These are phyloP conservation scores for Suillus fuscotomentosus DNA, from an alignment of 768 basidiomycete species.

Conservation along the genomic window DNA sequence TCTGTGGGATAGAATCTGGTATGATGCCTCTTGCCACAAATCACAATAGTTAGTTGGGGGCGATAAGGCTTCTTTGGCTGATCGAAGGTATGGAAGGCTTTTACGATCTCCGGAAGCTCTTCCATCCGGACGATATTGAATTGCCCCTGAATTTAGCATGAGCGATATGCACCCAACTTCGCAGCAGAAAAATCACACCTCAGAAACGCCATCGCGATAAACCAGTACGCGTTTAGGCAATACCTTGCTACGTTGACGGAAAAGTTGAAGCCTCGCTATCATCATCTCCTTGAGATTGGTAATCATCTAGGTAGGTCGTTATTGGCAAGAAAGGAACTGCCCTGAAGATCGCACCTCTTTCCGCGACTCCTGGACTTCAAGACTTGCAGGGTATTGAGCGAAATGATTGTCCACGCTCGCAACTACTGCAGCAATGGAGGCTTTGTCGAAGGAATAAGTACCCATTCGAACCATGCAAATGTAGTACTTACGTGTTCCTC, in stretches of 20 bases:
- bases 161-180: conserved; percentile 5
- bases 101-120: conserved; percentile 42
- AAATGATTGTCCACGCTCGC: conserved; percentile 44
- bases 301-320: conserved; percentile 38
- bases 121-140: conserved; percentile 43
- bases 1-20: conserved; percentile 57
- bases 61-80: conserved; percentile 36
- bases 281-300: conserved; percentile 49
- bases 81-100: conserved; percentile 41
- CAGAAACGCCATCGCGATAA: conserved; percentile 78
- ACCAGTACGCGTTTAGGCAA: conserved; percentile 49
- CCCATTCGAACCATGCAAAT: background rate
- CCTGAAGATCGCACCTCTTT: conserved; percentile 56
- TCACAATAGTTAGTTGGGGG: conserved; percentile 50
- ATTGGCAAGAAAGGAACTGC: background rate
- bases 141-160: conserved; percentile 39
- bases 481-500: conserved; percentile 39
- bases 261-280: conserved; percentile 43
- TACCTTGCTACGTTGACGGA: conserved; percentile 29
- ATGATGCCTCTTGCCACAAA: conserved; percentile 60
- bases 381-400: conserved; percentile 49
- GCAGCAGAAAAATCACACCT: conserved; percentile 39
- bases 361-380: conserved; percentile 53
- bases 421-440: conserved; percentile 55
- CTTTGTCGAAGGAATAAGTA: conserved; percentile 12